Evolutionary conservation across 2,329 filamentous ascomycete species (phyloP).

Genomic region (Dryadomyces sulphureus): DNA sequence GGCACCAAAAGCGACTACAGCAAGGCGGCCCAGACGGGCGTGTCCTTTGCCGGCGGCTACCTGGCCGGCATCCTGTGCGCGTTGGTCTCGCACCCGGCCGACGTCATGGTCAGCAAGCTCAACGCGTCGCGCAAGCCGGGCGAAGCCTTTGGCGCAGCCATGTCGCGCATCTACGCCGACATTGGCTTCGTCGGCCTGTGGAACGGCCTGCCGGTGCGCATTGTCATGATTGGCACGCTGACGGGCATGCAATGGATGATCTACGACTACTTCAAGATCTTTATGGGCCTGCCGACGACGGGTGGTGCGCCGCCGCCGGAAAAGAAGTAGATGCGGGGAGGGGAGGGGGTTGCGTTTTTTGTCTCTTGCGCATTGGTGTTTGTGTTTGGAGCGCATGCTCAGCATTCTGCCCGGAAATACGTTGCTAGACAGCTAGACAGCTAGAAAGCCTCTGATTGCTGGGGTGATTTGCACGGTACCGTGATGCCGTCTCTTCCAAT

Average conservation of each 20-base stretch:
- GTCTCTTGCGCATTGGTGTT: no score
- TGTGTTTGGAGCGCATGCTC: no score
- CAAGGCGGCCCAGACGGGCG: constrained; percentile 68
- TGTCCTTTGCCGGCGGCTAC: constrained; percentile 74
- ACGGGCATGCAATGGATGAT: constrained; percentile 92
- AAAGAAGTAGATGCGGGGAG: constrained; percentile 15
- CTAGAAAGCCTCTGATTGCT: no score
- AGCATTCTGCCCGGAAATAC: no score
- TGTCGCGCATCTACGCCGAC: constrained; percentile 67
- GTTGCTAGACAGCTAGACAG: no score
- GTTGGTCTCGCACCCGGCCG: constrained; percentile 63
- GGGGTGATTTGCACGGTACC: no score
- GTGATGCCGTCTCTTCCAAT: no score
- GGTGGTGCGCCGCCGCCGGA: constrained; percentile 47
- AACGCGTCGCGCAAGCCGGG: constrained; percentile 65
- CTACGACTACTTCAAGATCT: constrained; percentile 84
- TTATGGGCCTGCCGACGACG: constrained; percentile 75
- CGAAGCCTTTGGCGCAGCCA: constrained; percentile 64
- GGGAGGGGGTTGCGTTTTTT: not conserved
- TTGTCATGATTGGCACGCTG: constrained; percentile 76
- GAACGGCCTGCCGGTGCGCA: constrained; percentile 74
- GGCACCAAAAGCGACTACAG: constrained; percentile 66
- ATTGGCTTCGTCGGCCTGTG: constrained; percentile 82
- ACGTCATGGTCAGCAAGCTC: constrained; percentile 87
- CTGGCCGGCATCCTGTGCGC: constrained; percentile 81